Base-by-base conservation (phyloP, 2,329 filamentous ascomycete species). In the Aspergillus sp. region DNA sequence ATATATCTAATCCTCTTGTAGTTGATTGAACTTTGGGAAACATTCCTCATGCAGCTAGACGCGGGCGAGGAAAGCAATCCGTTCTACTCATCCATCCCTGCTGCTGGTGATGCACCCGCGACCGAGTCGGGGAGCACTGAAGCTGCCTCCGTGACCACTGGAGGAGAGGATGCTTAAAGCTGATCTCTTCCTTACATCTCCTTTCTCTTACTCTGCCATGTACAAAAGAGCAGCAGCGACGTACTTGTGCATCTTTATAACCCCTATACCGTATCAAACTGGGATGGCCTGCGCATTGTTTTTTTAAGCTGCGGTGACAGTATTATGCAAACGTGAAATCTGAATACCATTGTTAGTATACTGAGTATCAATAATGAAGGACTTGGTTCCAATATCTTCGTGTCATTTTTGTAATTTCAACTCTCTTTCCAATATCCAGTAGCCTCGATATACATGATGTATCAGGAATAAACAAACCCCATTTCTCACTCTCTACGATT, bases 1-100 rank as follows among this genome's bases (percentile, higher is more conserved):
- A 10, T 37, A 26, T 2, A 27, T 12, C 50, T 51, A 37, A 49
- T 34, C 36, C 34, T 33, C 11, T 35, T 43, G 82, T 83, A 84
- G 80, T 71, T 84, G 50, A 84, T 84, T 59, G 93, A 98, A 69
- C 85, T 97, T 50, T 98, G 93, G 93, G 93, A 98, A 71, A 97
- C 93, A 0, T 98, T 95, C 73, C 76, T 98, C 41, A 85, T 97
- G 78, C 93, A 96, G 65, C 76, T 98, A 35, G 93, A 98, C 63
- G 87, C 89, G 7, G 91, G 95, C 58, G 91, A 97, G 47, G 89
- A 95, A 52, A 88, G 74, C 5, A 69, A 73, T 42, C 68, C 70
- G 3, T 77, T 70, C 45, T 71, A 66, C 47, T 62, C 63, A 19
- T 59, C 61, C n/a, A 46, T 59, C 19, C 46, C 57, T 5, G 47